Evolutionary conservation across 2,329 filamentous ascomycete species (phyloP), one percentile per base, ranked within the genome.

Genomic region (Alternaria triticina): DNA sequence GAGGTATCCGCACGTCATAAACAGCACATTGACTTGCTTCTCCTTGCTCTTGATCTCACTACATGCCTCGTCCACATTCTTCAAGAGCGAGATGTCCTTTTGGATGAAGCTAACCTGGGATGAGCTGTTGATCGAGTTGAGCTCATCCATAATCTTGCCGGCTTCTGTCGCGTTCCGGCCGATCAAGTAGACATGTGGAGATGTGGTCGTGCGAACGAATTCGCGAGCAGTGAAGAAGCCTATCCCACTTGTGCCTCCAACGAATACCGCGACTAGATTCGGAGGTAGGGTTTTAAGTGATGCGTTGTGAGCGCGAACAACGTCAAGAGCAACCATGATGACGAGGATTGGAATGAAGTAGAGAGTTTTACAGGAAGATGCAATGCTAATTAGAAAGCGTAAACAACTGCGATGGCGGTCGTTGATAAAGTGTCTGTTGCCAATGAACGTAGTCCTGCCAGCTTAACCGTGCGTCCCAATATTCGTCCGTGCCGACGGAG

Each of bases 11-110:
- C 82, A 82, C 1, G 82, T 86, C 57, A 88, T 80, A 69, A 88
- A 86, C 0, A 89, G 74, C 4, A 88, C 72, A 70, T 89, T 87
- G 59, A 90, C 81, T 25, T 81, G 80, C 40, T 77, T 74, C 70
- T 89, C 87, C 63, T 83, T 84, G 28, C 74, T 70, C 62, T 77
- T 79, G 60, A 90, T 86, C 55, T 87, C 81, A 7, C 78, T 75
- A 71, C 82, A 83, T 15, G 78, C 74, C 61, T 79, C 73, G 64
- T 84, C 82, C 58, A 83, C 82, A 61, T 80, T 81, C 17, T 68
- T 74, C 11, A 84, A 68, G 7, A 80, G 62, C 5, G 77, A 79
- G 50, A 83, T 75, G 62, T 84, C 82, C 44, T 75, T 77, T 64
- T 83, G 73, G 49, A 84, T 77, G 73, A 83, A 83, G 49, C 71